Conservation (phyloP, 371 early-diverging fungal genomes). For the Apophysomyces ossiformis region DNA sequence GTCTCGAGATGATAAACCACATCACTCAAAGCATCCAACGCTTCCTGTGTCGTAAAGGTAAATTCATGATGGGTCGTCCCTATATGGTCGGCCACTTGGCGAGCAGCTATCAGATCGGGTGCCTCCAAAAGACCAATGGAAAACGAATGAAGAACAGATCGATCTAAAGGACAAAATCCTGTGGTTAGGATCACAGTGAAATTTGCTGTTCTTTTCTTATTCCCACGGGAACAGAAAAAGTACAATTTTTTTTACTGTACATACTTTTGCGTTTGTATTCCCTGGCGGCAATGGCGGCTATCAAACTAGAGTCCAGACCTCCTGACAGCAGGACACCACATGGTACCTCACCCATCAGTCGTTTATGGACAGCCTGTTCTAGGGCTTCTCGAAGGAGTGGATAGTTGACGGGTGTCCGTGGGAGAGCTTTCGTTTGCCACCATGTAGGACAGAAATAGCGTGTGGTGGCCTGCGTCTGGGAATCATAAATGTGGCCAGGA, state of each 20-base stretch:
- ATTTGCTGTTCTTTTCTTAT: neutral
- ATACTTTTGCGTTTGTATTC: conserved; percentile 34
- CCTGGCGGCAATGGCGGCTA: conserved; percentile 91
- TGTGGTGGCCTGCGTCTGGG: conserved; percentile 72
- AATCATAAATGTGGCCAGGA: conserved; percentile 91
- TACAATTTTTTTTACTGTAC: too few species aligned
- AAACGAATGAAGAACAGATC: conserved; percentile 88
- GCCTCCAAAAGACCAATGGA: conserved; percentile 94
- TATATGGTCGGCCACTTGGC: conserved; percentile 87
- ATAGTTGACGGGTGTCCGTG: conserved; percentile 65
- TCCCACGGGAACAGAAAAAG: neutral
- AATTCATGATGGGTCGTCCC: conserved; percentile 93
- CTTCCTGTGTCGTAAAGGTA: conserved; percentile 95
- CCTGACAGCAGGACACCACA: conserved; percentile 95
- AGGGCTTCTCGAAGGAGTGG: conserved; percentile 77
- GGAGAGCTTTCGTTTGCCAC: conserved; percentile 70
- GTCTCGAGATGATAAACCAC: conserved; percentile 97
- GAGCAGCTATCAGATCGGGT: conserved; percentile 92
- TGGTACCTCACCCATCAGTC: conserved; percentile 96
- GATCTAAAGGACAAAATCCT: neutral
- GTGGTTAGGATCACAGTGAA: too few species aligned
- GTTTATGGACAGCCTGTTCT: conserved; percentile 88
- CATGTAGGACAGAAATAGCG: conserved; percentile 92
- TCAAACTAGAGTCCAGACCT: conserved; percentile 94
- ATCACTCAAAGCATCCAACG: conserved; percentile 92